Evolutionary conservation across 225 moss, liverwort and hornwort species (phyloP), one percentile per base, ranked within the genome.

Genomic region (Asterella californica): DNA sequence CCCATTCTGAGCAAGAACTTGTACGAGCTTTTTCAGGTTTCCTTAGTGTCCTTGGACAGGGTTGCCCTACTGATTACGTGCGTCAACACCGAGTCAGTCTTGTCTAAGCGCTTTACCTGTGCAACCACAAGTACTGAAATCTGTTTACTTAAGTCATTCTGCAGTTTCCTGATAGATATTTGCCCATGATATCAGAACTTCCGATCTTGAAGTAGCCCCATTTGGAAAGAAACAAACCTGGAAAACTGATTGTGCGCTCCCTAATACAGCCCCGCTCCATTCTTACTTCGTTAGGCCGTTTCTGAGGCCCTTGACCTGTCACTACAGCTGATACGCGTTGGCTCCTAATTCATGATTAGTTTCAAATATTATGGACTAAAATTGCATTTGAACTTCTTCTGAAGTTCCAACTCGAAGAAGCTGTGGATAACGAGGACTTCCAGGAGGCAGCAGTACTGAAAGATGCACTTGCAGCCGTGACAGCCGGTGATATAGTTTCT

Each of bases 391-490:
- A n/a, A n/a, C 54, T 74, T 33, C 27, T 57, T 80, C 59, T 75
- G 48, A 82, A 96, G 99, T 88, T 91, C n/a, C 99, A 93, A 92
- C 80, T 99, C 72, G 99, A 99, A 79, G 92, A 99, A 82, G 93
- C 99, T 22, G 90, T 92, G 7, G 88, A 90, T 68, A 85, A 81
- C 61, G 93, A 99, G 85, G 77, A 89, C 77, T 99, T 95, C 79
- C 84, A 86, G 82, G 93, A 95, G 61, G 99, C 99, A 79, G 90
- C 90, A 10, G 88, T 79, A 73, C 83, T 95, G 78, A 99, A 99
- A 87, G 87, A 84, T 75, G 90, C 95, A 77, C 83, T 99, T 70
- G 89, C 93, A 79, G 79, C 91, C 63, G 89, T 93, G 74, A 83
- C 88, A 63, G 88, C 92, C 30, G 89, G 81, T 69, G 99, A 99